Conservation (phyloP, 2,329 filamentous ascomycete genomes). For the Colletotrichum gloeosporioides region DNA sequence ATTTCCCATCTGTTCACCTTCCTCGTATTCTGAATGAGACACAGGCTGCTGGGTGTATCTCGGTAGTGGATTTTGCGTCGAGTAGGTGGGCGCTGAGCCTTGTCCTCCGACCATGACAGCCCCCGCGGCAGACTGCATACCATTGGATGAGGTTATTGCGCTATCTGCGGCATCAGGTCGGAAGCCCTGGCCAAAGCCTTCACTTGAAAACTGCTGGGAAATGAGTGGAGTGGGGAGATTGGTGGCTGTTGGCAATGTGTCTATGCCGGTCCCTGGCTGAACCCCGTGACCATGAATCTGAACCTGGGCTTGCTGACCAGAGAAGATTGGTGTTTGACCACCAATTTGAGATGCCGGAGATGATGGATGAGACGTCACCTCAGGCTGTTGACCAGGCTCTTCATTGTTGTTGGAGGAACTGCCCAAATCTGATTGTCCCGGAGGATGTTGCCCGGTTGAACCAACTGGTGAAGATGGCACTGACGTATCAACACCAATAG, state of each 20-base stretch:
- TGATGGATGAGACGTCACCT: background rate
- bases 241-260: background rate
- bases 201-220: background rate
- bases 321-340: background rate
- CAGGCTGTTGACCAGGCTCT: background rate
- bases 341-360: background rate
- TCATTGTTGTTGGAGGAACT: background rate
- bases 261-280: background rate
- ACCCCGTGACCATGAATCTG: background rate
- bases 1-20: background rate
- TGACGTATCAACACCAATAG: background rate
- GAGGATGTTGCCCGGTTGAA: background rate
- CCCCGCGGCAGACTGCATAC: fast-evolving
- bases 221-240: background rate
- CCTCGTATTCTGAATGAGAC: background rate
- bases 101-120: background rate
- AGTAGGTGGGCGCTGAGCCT: background rate
- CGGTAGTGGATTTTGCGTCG: background rate
- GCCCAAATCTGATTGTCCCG: background rate
- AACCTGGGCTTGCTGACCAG: background rate
- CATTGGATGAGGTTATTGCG: background rate
- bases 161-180: background rate
- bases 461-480: background rate
- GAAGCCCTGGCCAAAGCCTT: background rate
- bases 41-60: background rate